Conservation (phyloP, 2,329 filamentous ascomycete species). For the Talaromyces albobiverticillius region DNA sequence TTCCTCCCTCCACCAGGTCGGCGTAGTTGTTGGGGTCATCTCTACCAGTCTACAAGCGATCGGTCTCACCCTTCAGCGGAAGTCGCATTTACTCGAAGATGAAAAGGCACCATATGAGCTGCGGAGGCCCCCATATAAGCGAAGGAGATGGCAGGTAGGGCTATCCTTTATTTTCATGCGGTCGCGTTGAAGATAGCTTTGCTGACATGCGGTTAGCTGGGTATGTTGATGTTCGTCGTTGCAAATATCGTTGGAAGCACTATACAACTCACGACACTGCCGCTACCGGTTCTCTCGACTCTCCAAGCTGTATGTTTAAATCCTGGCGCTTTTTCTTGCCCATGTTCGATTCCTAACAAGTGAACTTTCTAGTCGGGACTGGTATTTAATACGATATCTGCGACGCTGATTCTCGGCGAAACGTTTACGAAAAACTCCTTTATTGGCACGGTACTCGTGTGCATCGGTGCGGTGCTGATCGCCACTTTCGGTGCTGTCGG, state of each 20-base stretch:
- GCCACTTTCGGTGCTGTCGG: constrained; percentile 91
- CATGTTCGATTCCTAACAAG: constrained; percentile 1
- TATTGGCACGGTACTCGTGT: constrained; percentile 83
- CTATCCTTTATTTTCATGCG: background rate
- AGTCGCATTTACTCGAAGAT: constrained; percentile 97
- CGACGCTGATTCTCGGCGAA: constrained; percentile 85
- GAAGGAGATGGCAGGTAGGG: constrained; percentile 80
- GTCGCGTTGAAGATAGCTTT: background rate
- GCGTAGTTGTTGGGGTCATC: constrained; percentile 86
- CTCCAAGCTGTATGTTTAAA: constrained; percentile 66
- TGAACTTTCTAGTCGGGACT: constrained; percentile 65
- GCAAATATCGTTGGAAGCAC: constrained; percentile 93
- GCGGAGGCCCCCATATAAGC: constrained; percentile 80
- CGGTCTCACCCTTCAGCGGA: constrained; percentile 91
- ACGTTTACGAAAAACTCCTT: constrained; percentile 94
- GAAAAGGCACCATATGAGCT: constrained; percentile 77
- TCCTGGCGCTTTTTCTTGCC: background rate
- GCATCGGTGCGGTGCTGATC: constrained; percentile 83
- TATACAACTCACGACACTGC: constrained; percentile 94
- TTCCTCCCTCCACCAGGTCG: constrained; percentile 58
- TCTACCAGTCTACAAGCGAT: constrained; percentile 95
- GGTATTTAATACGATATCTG: constrained; percentile 98
- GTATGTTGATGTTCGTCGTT: constrained; percentile 95
- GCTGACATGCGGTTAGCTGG: constrained; percentile 49
- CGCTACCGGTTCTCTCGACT: constrained; percentile 89